Evolutionary conservation across 805 yeast genomes (phyloP).

Genomic region (Candida oleophila): DNA sequence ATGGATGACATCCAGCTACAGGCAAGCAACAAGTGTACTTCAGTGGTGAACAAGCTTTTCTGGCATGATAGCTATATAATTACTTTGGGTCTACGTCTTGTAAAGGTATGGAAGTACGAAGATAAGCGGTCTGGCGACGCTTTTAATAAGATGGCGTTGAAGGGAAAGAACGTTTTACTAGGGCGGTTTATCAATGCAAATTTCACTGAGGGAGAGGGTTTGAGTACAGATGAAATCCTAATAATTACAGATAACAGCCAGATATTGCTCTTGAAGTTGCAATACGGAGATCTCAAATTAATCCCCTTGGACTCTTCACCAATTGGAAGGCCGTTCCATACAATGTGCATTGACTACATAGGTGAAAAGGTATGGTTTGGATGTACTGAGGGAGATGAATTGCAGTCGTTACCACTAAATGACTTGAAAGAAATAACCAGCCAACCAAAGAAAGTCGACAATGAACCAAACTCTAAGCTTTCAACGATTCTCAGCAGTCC

Average conservation of each 20-base stretch:
- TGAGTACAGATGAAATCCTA: constrained; percentile 36
- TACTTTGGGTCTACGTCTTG: constrained; percentile 60
- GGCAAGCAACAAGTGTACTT: constrained; percentile 63
- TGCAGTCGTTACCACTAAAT: constrained; percentile 10
- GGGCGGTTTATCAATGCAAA: constrained; percentile 49
- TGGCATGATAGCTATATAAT: constrained; percentile 55
- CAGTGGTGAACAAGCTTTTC: constrained; percentile 50
- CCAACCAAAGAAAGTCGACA: constrained; percentile 1
- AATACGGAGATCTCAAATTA: constrained; percentile 20
- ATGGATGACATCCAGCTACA: constrained; percentile 23
- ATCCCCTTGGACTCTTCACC: constrained; percentile 14
- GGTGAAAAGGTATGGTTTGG: constrained; percentile 27
- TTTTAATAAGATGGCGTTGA: constrained; percentile 28
- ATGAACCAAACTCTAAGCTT: constrained; percentile 14
- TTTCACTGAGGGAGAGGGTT: constrained; percentile 41
- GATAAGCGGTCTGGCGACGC: constrained; percentile 19
- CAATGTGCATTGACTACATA: constrained; percentile 15
- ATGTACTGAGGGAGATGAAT: constrained; percentile 6
- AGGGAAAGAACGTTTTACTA: constrained; percentile 60
- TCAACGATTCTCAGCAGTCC: neutral
- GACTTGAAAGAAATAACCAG: constrained; percentile 9
- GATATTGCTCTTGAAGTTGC: constrained; percentile 27
- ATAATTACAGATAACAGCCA: constrained; percentile 32
- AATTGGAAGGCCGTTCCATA: constrained; percentile 12
- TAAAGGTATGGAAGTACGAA: constrained; percentile 60